Evolutionary conservation across 768 basidiomycete species (phyloP), one percentile per base, ranked within the genome.

Genomic region (Hypholoma fasciculare): DNA sequence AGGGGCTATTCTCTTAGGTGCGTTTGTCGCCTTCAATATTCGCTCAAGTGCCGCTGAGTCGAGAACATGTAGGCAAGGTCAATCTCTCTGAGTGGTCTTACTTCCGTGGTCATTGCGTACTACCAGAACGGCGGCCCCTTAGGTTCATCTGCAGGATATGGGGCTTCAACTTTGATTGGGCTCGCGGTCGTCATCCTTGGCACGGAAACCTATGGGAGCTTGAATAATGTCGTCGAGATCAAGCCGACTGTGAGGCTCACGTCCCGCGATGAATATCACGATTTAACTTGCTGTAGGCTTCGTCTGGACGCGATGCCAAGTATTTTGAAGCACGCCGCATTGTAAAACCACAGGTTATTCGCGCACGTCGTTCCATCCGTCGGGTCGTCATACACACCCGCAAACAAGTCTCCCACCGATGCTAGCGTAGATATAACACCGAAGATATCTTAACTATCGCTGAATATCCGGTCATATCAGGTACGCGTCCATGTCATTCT

Each of bases 91-190:
- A 85, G 66, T 83, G 74, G 61, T 80, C 84, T 1, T 74, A 81
- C 61, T 82, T 76, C 55, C 68, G 84, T 42, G 83, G 76, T 3
- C 50, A 79, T 74, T 56, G 78, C 82, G 9, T 85, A 82, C 63
- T 83, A 74, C 55, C 78, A 80, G 0, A 74, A 75, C 13, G 79
- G 74, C 3, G 80, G 84, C 60, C 82, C 85, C 2, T 83, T 80
- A 57, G 84, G 85, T 1, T 85, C 82, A 1, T 84, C 83, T 0
- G 79, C 83, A 5, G 86, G 86, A 2, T 83, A 82, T n/a, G 86
- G 77, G 3, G 74, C 84, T 34, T 74, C 80, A 20, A 71, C 80
- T 2, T 80, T 81, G 1, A 83, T 83, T 49, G 83, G 83, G 16
- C 71, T 84, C 13, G 69, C 74, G n/a, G 70, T 80, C 13, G 80